These are phyloP conservation scores for Pugionium dolabratum DNA, from an alignment of 345 rosid genomes.

Conservation along the genomic window DNA sequence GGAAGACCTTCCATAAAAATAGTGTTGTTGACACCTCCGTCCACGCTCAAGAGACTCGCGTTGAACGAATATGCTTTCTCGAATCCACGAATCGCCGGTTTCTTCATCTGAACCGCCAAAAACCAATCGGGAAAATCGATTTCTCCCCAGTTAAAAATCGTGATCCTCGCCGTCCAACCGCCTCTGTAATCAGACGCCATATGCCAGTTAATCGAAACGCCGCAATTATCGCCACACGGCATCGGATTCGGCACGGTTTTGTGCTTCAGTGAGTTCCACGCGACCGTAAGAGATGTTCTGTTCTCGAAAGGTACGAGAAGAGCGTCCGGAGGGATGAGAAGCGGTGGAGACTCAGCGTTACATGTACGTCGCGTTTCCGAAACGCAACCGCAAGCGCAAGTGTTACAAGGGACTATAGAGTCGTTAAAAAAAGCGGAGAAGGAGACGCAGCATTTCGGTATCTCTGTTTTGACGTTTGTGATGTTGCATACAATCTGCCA, in stretches of 20 bases:
- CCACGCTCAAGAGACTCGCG: constrained; percentile 45
- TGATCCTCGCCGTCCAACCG: constrained; percentile 93
- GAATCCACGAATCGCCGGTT: constrained; percentile 67
- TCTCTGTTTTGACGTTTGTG: constrained; percentile 64
- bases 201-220: constrained; percentile 96
- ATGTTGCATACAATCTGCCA: constrained; percentile 99
- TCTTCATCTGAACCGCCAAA: constrained; percentile 65
- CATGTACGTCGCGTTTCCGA: constrained; percentile 57
- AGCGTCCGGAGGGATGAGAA: constrained; percentile 86
- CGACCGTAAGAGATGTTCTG: constrained; percentile 57
- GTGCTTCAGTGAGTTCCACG: constrained; percentile 84
- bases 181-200: constrained; percentile 64
- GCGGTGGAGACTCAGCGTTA: constrained; percentile 59
- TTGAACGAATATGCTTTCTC: constrained; percentile 81
- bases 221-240: constrained; percentile 92
- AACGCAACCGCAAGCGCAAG: constrained; percentile 93
- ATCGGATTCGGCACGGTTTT: constrained; percentile 64
- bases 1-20: constrained; percentile 76
- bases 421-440: constrained; percentile 91
- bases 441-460: constrained; percentile 88
- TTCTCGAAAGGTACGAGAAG: constrained; percentile 86
- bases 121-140: constrained; percentile 82
- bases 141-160: constrained; percentile 88
- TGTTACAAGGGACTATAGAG: constrained; percentile 81
- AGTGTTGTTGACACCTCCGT: constrained; percentile 59